Evolutionary conservation across 495 filamentous ascomycete genomes (phyloP).

Genomic region (Hypoxylon lenormandii): DNA sequence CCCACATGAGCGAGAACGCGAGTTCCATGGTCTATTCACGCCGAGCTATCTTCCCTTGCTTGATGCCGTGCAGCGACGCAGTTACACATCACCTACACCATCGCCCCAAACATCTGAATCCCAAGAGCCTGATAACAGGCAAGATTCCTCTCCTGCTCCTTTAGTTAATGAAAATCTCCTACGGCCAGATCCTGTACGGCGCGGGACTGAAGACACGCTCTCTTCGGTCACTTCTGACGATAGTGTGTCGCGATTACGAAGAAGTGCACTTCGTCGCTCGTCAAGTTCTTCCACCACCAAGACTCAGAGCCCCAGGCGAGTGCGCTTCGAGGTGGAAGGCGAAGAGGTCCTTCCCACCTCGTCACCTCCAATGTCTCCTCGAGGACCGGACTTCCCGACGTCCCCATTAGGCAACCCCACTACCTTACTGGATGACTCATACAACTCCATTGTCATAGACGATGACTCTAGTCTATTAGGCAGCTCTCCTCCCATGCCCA

Average conservation of each 20-base stretch:
- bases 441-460: conserved; percentile 29
- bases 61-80: conserved; percentile 56
- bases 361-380: conserved; percentile 54
- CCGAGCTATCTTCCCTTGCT: conserved; percentile 70
- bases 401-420: conserved; percentile 43
- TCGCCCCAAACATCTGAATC: conserved; percentile 42
- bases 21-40: conserved; percentile 71
- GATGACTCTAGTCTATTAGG: conserved; percentile 56
- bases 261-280: conserved; percentile 64
- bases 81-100: conserved; percentile 41
- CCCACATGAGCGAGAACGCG: conserved; percentile 65
- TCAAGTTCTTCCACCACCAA: conserved; percentile 58
- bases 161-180: conserved; percentile 13
- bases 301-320: conserved; percentile 62
- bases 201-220: conserved; percentile 52
- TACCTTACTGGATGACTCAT: conserved; percentile 46
- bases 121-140: conserved; percentile 47
- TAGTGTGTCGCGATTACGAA: conserved; percentile 55
- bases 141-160: conserved; percentile 26
- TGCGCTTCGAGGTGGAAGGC: conserved; percentile 66
- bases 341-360: conserved; percentile 65
- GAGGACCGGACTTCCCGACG: conserved; percentile 25
- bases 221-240: conserved; percentile 59
- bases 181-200: conserved; percentile 39
- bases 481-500: conserved; percentile 56